Evolutionary conservation across 2,329 filamentous ascomycete species (phyloP), one percentile per base, ranked within the genome.

Genomic region (Aureobasidium sp.): DNA sequence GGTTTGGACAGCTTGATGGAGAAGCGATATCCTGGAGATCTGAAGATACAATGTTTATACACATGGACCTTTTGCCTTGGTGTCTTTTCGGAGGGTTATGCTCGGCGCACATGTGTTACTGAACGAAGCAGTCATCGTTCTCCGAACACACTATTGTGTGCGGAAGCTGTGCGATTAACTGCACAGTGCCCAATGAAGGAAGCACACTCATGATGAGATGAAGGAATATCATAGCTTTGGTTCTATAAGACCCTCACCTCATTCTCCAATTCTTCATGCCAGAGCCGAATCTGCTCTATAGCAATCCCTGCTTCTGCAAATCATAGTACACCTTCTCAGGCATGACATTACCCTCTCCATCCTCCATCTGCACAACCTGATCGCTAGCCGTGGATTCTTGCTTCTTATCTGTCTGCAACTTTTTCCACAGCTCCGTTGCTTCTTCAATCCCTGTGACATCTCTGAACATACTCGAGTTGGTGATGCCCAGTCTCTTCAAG

Each of bases 261-360:
- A 37, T 37, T 37, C 30, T 49, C 47, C 47, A 49, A 49, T 7
- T 37, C 34, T 37, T 37, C 34, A 37, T 14, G 34, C 34, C 34
- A 37, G 13, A 37, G 34, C 34, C 34, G 5, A 11, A 14, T 14
- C 25, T 9, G 11, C 21, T 49, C 73, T 80, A 94, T 66, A 95
- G 77, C 70, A 96, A 79, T 37, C 93, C 93, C 73, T 96, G 91
- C 77, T 95, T 96, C 75, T 91, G 89, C 75, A 97, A 77, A 81
- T 99, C 94, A 67, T 92, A 87, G 74, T 97, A 99, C 60, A 99
- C 93, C 81, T 96, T 96, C 78, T 97, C 91, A 0, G 95, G 94
- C 94, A 99, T 99, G 62, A 99, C 94, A 70, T 99, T 97, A 50
- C 94, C 94, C 72, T 96, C 90, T 0, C 85, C 89, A 74, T 99